phyloP scores from a whole-genome alignment of 208 protist species.

The Acanthamoeba healyi region DNA sequence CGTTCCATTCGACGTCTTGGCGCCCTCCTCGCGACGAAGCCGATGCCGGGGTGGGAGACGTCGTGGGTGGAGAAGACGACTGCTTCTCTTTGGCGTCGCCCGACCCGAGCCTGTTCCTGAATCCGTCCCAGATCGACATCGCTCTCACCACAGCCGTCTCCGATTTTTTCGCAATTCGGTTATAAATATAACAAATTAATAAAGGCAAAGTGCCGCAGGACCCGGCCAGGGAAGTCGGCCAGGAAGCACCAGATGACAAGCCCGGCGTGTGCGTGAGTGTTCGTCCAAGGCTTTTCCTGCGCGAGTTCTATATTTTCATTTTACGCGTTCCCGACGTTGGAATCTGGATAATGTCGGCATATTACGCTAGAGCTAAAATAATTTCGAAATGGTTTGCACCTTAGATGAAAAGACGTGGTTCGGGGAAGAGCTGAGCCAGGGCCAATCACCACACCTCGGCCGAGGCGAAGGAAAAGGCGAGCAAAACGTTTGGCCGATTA shows the following conservation, averaged over 20 bases:
- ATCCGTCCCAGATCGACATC: conserved; percentile 73
- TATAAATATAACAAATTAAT: no score
- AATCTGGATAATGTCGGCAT: no score
- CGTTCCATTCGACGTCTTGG: conserved; percentile 7
- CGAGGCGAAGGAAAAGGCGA: background rate
- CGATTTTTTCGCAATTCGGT: no score
- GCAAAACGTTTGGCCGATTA: background rate
- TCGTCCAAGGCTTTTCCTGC: background rate
- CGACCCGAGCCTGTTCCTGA: conserved; percentile 14
- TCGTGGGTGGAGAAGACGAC: background rate
- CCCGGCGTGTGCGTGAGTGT: background rate
- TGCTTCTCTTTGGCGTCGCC: conserved; percentile 33
- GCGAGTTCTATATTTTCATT: background rate
- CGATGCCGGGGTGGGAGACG: background rate
- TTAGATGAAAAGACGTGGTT: background rate
- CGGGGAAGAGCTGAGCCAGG: background rate
- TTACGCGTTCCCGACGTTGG: no score
- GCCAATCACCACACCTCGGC: no score
- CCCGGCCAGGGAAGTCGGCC: no score
- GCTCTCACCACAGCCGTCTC: no score
- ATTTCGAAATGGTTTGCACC: no score
- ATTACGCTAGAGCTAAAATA: no score
- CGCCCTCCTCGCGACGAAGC: background rate
- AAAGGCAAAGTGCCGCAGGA: no score
- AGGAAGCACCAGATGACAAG: no score